Conservation (phyloP, 2,329 filamentous ascomycete genomes). For the Davidsoniella australis region DNA sequence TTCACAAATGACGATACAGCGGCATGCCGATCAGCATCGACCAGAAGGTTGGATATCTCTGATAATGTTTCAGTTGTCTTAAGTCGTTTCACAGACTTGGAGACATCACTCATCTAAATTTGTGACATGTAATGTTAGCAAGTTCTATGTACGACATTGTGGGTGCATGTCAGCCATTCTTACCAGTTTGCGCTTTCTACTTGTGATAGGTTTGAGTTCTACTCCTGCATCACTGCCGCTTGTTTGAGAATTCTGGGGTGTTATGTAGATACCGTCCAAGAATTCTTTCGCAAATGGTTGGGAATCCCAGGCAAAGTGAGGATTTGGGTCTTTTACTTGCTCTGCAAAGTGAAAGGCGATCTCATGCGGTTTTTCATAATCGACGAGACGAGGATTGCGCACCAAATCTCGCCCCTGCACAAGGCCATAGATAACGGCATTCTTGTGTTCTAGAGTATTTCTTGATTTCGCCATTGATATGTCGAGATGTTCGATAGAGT, state of each 20-base stretch:
- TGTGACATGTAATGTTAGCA: not conserved
- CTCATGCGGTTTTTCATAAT: conserved; percentile 27
- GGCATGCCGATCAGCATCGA: conserved; percentile 11
- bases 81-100: conserved; percentile 6
- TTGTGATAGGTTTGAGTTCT: conserved; percentile 2
- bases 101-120: conserved; percentile 2
- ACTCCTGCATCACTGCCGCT: not conserved
- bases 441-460: conserved; percentile 29
- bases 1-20: conserved; percentile 10
- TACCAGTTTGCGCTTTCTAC: conserved; percentile 31
- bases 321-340: conserved; percentile 25
- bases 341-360: conserved; percentile 30
- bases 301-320: conserved; percentile 29
- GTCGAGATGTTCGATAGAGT: conserved; percentile 39
- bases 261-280: conserved; percentile 29
- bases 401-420: conserved; percentile 24
- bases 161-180: conserved; percentile 15
- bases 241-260: conserved; percentile 17
- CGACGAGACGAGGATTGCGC: conserved; percentile 22
- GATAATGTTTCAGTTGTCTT: conserved; percentile 2
- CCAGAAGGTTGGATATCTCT: conserved; percentile 1
- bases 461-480: conserved; percentile 24
- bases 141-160: not conserved
- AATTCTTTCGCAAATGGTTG: conserved; percentile 30
- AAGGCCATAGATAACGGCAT: conserved; percentile 24